Evolutionary conservation across 2,329 filamentous ascomycete species (phyloP), one percentile per base, ranked within the genome.

Genomic region (Blastomyces emzantsi): DNA sequence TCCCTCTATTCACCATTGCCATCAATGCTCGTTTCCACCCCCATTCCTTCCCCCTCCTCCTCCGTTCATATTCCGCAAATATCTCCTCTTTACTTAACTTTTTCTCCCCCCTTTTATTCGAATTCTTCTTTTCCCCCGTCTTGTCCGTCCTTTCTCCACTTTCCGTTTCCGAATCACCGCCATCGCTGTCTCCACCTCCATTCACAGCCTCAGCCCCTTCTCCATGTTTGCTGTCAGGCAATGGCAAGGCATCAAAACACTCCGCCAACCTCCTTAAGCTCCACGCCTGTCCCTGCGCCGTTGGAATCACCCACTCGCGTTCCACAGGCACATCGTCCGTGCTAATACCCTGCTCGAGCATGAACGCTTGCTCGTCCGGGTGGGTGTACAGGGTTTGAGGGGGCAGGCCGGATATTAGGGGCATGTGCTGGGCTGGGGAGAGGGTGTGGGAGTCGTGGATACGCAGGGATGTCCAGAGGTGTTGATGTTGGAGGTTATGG

Each of bases 401-500:
- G 3, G 85, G 85, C 19, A 85, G 75, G n/a, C 85, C 85, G 9
- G 85, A 86, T 60, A 88, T 76, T 62, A 87, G 69, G 1, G 80
- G 82, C 8, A 79, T 68, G 1, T 69, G 75, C n/a, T 80, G 70
- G 3, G 78, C 73, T 52, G 55, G 22, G 55, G 62, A 62, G 57
- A 60, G 65, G 47, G 57, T 19, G 66, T 67, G 64, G 43, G 76
- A 71, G 13, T 77, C 76, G 72, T 86, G 82, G 60, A 83, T 74
- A 62, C 76, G 75, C n/a, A 87, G 75, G 41, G 78, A 76, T 45
- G 82, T 81, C 85, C 85, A 88, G 47, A 79, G 74, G 72, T 88
- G 85, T 71, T 87, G 84, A 73, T 85, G 78, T 71, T 82, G 80
- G 67, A 88, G 83, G 73, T 87, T 87, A 75, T 88, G 85, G 59